Evolutionary conservation across 2,329 filamentous ascomycete species (phyloP).

Genomic region (Aspergillus chevalieri): DNA sequence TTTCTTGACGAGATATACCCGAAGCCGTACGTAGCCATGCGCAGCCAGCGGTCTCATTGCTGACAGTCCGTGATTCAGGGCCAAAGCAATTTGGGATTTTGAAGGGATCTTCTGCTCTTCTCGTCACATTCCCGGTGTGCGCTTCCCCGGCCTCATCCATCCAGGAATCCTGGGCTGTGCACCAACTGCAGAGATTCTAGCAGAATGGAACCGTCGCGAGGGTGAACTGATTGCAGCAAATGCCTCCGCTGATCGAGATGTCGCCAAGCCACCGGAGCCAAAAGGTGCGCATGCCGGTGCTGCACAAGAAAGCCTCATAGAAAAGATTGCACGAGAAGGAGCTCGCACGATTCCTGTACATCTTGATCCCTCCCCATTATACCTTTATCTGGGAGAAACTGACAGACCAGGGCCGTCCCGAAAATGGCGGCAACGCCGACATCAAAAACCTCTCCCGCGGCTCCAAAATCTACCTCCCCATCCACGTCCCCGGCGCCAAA

Average conservation of each 20-base stretch:
- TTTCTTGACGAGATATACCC: constrained; percentile 86
- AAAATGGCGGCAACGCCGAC: constrained; percentile 86
- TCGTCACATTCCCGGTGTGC: constrained; percentile 78
- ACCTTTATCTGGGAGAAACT: neutral
- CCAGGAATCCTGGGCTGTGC: constrained; percentile 88
- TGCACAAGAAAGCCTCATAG: constrained; percentile 53
- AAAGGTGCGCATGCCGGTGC: constrained; percentile 67
- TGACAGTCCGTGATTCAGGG: constrained; percentile 25
- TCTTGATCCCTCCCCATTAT: neutral
- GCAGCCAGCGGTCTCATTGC: no score
- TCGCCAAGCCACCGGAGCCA: constrained; percentile 70
- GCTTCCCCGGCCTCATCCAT: constrained; percentile 84
- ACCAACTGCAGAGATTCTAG: constrained; percentile 69
- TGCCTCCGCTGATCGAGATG: constrained; percentile 60
- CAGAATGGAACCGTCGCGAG: constrained; percentile 79
- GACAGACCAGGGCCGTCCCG: constrained; percentile 56
- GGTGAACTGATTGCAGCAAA: constrained; percentile 66
- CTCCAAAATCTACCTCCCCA: constrained; percentile 76
- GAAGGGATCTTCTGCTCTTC: constrained; percentile 76
- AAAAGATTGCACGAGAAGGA: constrained; percentile 68
- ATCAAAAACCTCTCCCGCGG: constrained; percentile 81
- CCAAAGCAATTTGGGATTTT: constrained; percentile 71
- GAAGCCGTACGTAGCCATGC: constrained; percentile 51
- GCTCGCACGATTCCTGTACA: constrained; percentile 71
- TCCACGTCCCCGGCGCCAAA: constrained; percentile 80